phyloP scores from a whole-genome alignment of 805 yeast species.

The Candida piceae region DNA sequence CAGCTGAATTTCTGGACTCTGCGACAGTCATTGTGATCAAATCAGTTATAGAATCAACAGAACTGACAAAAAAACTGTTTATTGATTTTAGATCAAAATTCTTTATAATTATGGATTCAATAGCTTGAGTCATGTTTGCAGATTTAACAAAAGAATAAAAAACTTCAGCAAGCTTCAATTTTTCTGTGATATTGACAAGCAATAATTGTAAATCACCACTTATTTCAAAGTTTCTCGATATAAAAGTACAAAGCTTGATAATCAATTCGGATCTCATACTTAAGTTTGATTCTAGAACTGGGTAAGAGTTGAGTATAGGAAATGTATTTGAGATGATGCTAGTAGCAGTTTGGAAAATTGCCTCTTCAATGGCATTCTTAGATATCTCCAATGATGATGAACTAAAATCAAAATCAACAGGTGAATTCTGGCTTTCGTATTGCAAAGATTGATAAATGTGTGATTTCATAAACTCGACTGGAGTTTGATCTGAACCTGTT shows the following conservation, averaged over 20 bases:
- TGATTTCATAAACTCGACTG: conserved; percentile 45
- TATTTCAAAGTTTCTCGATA: conserved; percentile 17
- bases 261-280: conserved; percentile 37
- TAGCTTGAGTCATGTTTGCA: neutral
- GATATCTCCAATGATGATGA: conserved; percentile 38
- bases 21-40: conserved; percentile 2
- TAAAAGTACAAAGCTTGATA: conserved; percentile 17
- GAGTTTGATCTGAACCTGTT: conserved; percentile 15
- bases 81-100: conserved; percentile 1
- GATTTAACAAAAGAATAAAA: conserved; percentile 9
- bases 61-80: conserved; percentile 7
- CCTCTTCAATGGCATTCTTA: conserved; percentile 39
- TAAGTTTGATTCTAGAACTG: conserved; percentile 49
- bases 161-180: conserved; percentile 10
- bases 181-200: conserved; percentile 16
- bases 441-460: conserved; percentile 84
- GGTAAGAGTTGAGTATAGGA: conserved; percentile 45
- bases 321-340: conserved; percentile 58
- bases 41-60: conserved; percentile 4
- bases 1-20: conserved; percentile 2
- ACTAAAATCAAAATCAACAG: conserved; percentile 18
- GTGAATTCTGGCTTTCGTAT: conserved; percentile 33
- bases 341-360: conserved; percentile 44
- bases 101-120: conserved; percentile 1
- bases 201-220: conserved; percentile 7